A percentile compares a stretch with the other conserved stretches of the same genome.
Conservation (phyloP, 257 asterid genomes). For the Linderniella brevidens region DNA sequence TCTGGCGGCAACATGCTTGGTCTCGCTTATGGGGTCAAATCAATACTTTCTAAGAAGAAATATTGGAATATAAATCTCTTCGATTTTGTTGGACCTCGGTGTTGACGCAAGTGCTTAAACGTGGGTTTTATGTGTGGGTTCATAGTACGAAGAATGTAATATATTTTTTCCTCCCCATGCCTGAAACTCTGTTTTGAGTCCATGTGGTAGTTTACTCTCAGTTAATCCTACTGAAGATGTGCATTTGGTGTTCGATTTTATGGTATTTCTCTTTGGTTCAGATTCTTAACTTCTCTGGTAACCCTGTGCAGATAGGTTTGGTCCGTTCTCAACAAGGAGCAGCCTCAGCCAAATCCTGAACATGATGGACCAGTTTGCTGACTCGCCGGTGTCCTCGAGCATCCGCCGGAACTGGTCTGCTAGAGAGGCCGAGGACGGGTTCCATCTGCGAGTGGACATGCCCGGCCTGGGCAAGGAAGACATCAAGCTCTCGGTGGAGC, state of each 20-base stretch:
- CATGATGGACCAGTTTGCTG: conserved; percentile 55
- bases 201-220: too few species aligned
- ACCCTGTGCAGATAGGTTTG: conserved; percentile 34
- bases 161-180: too few species aligned
- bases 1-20: conserved; percentile 2
- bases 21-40: conserved; percentile 4
- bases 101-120: too few species aligned
- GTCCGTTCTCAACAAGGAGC: conserved; percentile 48
- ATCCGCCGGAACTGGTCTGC: conserved; percentile 34
- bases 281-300: too few species aligned
- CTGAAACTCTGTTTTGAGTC: too few species aligned
- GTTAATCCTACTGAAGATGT: too few species aligned
- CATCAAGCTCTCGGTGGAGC: conserved; percentile 37
- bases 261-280: too few species aligned
- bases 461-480: conserved; percentile 51
- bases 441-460: conserved; percentile 40
- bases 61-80: too few species aligned
- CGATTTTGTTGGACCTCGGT: too few species aligned
- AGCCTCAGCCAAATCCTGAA: conserved; percentile 51
- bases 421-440: conserved; percentile 27
- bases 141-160: too few species aligned
- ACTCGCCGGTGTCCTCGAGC: conserved; percentile 17
- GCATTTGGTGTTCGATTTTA: too few species aligned
- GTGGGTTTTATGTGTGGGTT: too few species aligned
- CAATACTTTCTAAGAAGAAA: conserved; percentile 1